These are phyloP conservation scores for Albizia julibrissin DNA, from an alignment of 306 rosid species.

Conservation along the genomic window DNA sequence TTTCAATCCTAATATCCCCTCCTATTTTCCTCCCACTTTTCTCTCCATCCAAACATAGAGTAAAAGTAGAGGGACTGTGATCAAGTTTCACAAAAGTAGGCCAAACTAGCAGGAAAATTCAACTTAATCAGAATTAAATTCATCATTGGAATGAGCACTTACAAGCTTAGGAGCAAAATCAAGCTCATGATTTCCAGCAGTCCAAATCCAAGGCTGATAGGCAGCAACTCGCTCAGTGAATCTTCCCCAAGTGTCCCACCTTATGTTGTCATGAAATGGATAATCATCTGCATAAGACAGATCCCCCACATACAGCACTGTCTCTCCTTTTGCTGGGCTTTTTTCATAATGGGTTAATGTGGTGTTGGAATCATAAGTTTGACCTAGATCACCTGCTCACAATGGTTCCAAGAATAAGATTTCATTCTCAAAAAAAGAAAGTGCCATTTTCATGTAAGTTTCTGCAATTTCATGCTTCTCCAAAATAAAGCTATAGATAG, in stretches of 20 bases:
- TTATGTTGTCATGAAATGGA: slow-evolving; percentile 63
- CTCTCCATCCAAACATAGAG: no score
- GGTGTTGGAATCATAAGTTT: slow-evolving; percentile 58
- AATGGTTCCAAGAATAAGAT: neutral
- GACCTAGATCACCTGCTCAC: slow-evolving; percentile 80
- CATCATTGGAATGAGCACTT: neutral
- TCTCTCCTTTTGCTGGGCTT: slow-evolving; percentile 53
- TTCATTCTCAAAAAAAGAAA: neutral
- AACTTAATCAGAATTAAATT: neutral
- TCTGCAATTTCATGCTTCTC: neutral
- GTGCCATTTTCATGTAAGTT: neutral
- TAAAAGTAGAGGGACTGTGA: neutral
- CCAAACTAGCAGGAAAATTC: neutral
- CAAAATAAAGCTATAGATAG: neutral
- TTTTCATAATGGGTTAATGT: slow-evolving; percentile 67
- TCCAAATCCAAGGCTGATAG: slow-evolving; percentile 82
- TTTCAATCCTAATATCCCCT: no score
- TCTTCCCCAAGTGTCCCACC: slow-evolving; percentile 90
- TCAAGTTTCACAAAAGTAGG: neutral
- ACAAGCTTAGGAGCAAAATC: slow-evolving; percentile 58
- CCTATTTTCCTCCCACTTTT: no score
- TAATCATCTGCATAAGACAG: slow-evolving; percentile 75
- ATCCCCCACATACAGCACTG: slow-evolving; percentile 58
- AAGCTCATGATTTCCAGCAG: slow-evolving; percentile 56
- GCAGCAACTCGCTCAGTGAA: slow-evolving; percentile 69